Base-by-base conservation (phyloP, 306 rosid species). In the Sphenostylis stenocarpa region DNA sequence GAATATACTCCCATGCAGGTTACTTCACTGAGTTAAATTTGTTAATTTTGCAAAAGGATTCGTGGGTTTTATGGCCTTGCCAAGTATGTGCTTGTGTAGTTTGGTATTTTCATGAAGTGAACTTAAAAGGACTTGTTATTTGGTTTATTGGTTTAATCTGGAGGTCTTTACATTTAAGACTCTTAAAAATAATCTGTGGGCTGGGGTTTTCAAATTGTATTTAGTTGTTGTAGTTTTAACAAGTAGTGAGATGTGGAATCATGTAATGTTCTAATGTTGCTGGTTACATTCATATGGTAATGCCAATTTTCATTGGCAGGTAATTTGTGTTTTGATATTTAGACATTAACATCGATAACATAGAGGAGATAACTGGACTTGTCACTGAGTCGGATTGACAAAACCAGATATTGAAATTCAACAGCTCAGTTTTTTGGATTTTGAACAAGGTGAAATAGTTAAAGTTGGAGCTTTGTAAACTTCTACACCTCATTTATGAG, bases 391-490 rank as follows among this genome's bases (percentile, higher is more conserved):
- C 76, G 44, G 15, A 51, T 43, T 61, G 13, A 3, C 6, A 31
- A 70, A 52, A 34, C 61, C 51, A 60, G 55, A 10, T 69, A 19
- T 60, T 75, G 74, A 68, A 68, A 75, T 60, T 68, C 31, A 60
- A 20, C 13, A 7, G 45, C 76, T 65, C 56, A 4, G 34, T 57
- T 56, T 28, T 75, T 75, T 34, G 47, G 49, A 29, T 68, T 68
- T 75, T 67, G 66, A 48, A 38, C 65, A 0, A 12, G 51, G 44
- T 10, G 39, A 68, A 43, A 56, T 6, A 26, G 49, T 71, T 71
- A 11, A 29, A 60, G 64, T 56, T 77, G 67, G 74, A 36, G 71
- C 61, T 60, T 72, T 72, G 41, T 64, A 66, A 19, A 20, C 49
- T 77, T 71, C 26, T 34, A 55, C 56, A 24, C 33, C n/a, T 10